These are phyloP conservation scores for Fusarium foetens DNA, from an alignment of 2,329 filamentous ascomycete species.

Conservation along the genomic window DNA sequence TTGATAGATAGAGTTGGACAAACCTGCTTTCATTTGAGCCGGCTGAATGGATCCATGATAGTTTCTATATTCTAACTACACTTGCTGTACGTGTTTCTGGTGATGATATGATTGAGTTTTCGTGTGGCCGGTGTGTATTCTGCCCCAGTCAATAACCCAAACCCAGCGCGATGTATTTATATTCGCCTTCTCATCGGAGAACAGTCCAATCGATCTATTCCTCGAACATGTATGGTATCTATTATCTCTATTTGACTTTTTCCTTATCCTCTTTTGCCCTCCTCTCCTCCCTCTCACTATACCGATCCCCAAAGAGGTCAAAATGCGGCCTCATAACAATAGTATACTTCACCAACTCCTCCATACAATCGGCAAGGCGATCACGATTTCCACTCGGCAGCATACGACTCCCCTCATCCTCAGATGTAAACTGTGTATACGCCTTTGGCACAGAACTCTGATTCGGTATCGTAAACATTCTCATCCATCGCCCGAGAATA, in stretches of 20 bases:
- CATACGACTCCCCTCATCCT: neutral
- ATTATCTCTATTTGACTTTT: neutral
- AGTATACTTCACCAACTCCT: conserved; percentile 7
- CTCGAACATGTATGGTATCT: rapidly evolving
- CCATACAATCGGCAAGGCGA: conserved; percentile 1
- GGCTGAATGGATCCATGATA: neutral
- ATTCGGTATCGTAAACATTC: conserved; percentile 2
- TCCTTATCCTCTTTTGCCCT: neutral
- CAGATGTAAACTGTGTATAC: neutral
- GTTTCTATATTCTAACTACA: neutral
- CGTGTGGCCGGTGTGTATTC: no score
- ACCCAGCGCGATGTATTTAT: rapidly evolving
- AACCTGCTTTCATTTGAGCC: neutral
- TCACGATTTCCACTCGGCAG: neutral
- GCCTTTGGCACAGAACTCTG: conserved; percentile 1
- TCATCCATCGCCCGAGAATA: neutral
- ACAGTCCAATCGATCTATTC: rapidly evolving
- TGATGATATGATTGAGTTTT: no score
- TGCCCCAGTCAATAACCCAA: no score
- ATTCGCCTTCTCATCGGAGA: neutral
- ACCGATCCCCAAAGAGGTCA: neutral
- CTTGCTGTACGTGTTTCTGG: neutral
- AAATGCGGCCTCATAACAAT: conserved; percentile 5
- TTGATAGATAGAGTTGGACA: conserved; percentile 3
- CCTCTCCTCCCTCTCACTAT: neutral